A percentile compares a stretch with the other conserved stretches of the same genome.
phyloP scores from a whole-genome alignment of 148 eudicot genomes.

The Suaeda aralocaspica region DNA sequence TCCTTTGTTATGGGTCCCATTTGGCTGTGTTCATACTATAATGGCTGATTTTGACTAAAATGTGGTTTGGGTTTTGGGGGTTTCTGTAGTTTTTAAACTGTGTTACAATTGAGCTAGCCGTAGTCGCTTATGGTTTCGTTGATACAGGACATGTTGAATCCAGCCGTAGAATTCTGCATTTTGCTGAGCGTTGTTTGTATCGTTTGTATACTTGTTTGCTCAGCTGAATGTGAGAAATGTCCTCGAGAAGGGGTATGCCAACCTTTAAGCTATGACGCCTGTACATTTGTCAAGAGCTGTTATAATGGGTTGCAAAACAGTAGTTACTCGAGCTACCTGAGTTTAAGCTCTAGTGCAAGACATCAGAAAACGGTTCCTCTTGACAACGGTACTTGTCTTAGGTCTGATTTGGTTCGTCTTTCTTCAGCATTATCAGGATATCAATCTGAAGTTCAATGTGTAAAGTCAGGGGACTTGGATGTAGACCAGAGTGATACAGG shows the following conservation, averaged over 20 bases:
- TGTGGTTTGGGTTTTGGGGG: background rate
- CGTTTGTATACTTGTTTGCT: slow-evolving; percentile 32
- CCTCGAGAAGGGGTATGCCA: slow-evolving; percentile 27
- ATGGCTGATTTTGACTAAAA: background rate
- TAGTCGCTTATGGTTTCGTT: slow-evolving; percentile 10
- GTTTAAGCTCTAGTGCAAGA: slow-evolving; percentile 24
- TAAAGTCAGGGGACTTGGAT: slow-evolving; percentile 21
- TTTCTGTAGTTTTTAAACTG: background rate
- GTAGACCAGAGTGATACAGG: slow-evolving; percentile 28
- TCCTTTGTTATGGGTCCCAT: background rate
- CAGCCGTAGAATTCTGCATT: slow-evolving; percentile 27
- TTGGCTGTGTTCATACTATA: background rate
- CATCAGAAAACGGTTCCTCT: slow-evolving; percentile 19
- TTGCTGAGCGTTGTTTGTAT: slow-evolving; percentile 32
- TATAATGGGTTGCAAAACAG: slow-evolving; percentile 30
- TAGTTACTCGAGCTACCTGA: slow-evolving; percentile 23
- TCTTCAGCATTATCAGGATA: slow-evolving; percentile 46
- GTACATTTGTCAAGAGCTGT: slow-evolving; percentile 30
- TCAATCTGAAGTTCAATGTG: slow-evolving; percentile 31
- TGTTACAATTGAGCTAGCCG: background rate
- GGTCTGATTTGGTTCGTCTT: slow-evolving; percentile 48
- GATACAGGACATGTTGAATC: slow-evolving; percentile 41
- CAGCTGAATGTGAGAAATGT: slow-evolving; percentile 38
- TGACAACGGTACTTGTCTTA: slow-evolving; percentile 33
- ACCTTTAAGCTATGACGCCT: slow-evolving; percentile 35